Conservation (phyloP, 371 early-diverging fungal genomes). For the Neoconidiobolus thromboides region DNA sequence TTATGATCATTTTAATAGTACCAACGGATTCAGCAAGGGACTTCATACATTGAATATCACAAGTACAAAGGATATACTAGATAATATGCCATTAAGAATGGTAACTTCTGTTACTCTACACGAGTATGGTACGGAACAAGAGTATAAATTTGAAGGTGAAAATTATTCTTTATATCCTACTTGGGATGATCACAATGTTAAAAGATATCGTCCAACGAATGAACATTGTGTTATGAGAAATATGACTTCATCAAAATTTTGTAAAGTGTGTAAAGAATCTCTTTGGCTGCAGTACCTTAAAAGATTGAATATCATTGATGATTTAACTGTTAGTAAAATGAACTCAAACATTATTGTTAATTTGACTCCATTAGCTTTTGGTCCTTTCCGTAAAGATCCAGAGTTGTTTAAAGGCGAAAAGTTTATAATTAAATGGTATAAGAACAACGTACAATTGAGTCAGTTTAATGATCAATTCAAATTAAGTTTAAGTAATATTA, state of each 20-base stretch:
- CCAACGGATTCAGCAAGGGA: neutral
- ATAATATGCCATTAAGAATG: constrained; percentile 25
- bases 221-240: constrained; percentile 39
- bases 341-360: constrained; percentile 20
- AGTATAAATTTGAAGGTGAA: constrained; percentile 16
- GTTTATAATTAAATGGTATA: neutral
- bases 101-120: constrained; percentile 28
- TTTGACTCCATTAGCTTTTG: neutral
- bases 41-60: constrained; percentile 1
- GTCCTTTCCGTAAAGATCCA: neutral
- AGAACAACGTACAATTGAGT: neutral
- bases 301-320: constrained; percentile 25
- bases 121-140: constrained; percentile 24
- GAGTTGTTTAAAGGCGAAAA: neutral
- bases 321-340: constrained; percentile 17
- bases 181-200: constrained; percentile 14
- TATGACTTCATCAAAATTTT: constrained; percentile 23
- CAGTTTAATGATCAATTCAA: neutral
- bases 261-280: constrained; percentile 33
- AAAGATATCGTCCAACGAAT: constrained; percentile 27
- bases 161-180: constrained; percentile 26
- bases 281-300: constrained; percentile 25
- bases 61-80: neutral
- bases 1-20: constrained; percentile 14
- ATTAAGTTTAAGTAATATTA: neutral